Base-by-base conservation (phyloP, 306 rosid genomes). In the Castanea sativa region DNA sequence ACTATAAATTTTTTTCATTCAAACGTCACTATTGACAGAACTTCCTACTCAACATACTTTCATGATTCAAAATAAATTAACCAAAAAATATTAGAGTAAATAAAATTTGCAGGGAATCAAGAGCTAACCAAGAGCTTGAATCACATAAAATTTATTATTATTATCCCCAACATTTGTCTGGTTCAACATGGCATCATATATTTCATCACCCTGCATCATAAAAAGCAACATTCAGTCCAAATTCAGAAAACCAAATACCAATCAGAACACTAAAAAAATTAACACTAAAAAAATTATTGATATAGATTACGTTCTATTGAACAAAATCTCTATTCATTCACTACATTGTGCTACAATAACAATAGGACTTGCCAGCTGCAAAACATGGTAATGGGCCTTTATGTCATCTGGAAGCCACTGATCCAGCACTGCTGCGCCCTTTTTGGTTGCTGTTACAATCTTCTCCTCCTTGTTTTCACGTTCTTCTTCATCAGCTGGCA, bases 101-200 rank as follows among this genome's bases (percentile, higher is more conserved):
- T 15, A n/a, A 60, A 69, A 63, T 53, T 77, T 14, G 58, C 0
- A 23, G 68, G 77, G 45, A 63, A 56, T 61, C n/a, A 71, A 77
- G 82, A 84, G 76, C 52, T 83, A 19, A 95, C 98, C 92, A 79
- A 95, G 98, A 80, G 67, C 94, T 90, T 95, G 99, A 82, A 93
- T 80, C 80, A 89, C 91, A 69, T 85, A 95, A 79, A 95, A 95
- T 89, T 90, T 95, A 88, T 95, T 95, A 78, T 95, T 95, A 86
- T 95, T 95, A 69, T 80, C 76, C 20, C 89, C 79, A 71, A 95
- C 91, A 85, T 93, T 91, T 51, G 99, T 93, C 86, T 93, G 98
- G 87, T 93, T 95, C 87, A 93, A 81, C 90, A 91, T 89, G 78
- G 97, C 98, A 84, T 95, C 99, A 59, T 90, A 93, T 71, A 95